A percentile compares a stretch with the other conserved stretches of the same genome.
These are phyloP conservation scores for Penicillium sp. DNA, from an alignment of 2,329 filamentous ascomycete genomes.

Conservation along the genomic window DNA sequence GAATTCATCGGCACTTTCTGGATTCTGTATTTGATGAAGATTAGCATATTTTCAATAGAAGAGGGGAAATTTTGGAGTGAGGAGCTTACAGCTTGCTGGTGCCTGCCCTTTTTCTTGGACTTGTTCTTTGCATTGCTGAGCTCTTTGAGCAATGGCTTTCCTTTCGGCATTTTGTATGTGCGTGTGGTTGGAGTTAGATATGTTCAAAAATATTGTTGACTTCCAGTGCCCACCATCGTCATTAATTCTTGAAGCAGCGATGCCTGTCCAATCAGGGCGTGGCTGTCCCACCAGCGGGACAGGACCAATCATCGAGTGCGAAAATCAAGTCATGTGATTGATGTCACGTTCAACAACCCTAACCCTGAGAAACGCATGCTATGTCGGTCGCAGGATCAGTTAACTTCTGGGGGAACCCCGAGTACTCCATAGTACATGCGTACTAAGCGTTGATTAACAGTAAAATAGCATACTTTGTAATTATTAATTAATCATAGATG, in stretches of 20 bases:
- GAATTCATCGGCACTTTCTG: conserved; percentile 64
- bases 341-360: not conserved
- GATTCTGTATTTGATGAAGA: conserved; percentile 36
- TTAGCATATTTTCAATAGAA: not conserved
- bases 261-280: not conserved
- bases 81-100: conserved; percentile 32
- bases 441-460: too few species aligned
- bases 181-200: not conserved
- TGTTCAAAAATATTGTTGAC: not conserved
- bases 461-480: too few species aligned
- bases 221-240: not conserved
- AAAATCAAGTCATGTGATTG: not conserved
- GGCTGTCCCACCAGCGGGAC: not conserved
- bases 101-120: conserved; percentile 14
- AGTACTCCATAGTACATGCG: too few species aligned
- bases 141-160: conserved; percentile 37
- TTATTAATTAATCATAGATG: too few species aligned
- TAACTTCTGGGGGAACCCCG: too few species aligned
- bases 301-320: not conserved
- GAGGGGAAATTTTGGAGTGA: not conserved
- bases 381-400: too few species aligned
- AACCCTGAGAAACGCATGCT: not conserved
- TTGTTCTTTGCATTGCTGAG: conserved; percentile 42
- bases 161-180: conserved; percentile 33
- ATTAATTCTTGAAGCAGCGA: not conserved